Evolutionary conservation across 2,329 filamentous ascomycete genomes (phyloP).

Genomic region (Plectosphaerella plurivora): DNA sequence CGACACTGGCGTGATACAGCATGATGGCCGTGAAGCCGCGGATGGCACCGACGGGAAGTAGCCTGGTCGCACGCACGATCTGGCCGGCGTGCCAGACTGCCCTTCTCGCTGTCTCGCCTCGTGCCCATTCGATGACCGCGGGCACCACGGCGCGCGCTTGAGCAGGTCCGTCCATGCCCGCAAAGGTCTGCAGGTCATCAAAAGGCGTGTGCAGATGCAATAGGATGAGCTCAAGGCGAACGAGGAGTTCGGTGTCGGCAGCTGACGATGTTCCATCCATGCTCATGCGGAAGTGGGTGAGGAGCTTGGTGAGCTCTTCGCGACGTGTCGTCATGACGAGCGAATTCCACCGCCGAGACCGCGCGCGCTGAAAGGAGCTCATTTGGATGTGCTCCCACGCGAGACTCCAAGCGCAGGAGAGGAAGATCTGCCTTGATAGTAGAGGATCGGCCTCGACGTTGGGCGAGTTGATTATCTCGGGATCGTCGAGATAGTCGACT

Average conservation of each 20-base stretch:
- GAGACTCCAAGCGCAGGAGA: constrained; percentile 20
- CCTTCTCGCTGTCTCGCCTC: constrained; percentile 25
- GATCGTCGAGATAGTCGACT: constrained; percentile 15
- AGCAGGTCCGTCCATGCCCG: constrained; percentile 34
- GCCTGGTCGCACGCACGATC: constrained; percentile 16
- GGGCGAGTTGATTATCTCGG: not conserved
- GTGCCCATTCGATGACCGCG: constrained; percentile 28
- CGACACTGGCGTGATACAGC: constrained; percentile 20
- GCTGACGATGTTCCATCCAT: constrained; percentile 1
- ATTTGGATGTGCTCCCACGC: constrained; percentile 24
- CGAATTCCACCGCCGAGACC: constrained; percentile 19
- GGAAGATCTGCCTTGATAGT: constrained; percentile 9
- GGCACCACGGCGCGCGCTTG: constrained; percentile 28
- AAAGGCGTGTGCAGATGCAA: constrained; percentile 34
- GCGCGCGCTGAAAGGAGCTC: constrained; percentile 15
- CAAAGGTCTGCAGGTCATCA: constrained; percentile 35
- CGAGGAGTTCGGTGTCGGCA: constrained; percentile 16
- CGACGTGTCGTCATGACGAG: constrained; percentile 19
- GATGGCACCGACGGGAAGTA: constrained; percentile 12
- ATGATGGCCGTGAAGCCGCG: constrained; percentile 18
- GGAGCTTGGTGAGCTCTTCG: constrained; percentile 21
- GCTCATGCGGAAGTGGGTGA: constrained; percentile 13
- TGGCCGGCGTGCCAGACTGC: constrained; percentile 23
- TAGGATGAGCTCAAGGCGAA: constrained; percentile 25
- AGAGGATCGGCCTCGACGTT: constrained; percentile 3